Conservation (phyloP, 306 rosid species). For the Cotoneaster glaucophyllus region DNA sequence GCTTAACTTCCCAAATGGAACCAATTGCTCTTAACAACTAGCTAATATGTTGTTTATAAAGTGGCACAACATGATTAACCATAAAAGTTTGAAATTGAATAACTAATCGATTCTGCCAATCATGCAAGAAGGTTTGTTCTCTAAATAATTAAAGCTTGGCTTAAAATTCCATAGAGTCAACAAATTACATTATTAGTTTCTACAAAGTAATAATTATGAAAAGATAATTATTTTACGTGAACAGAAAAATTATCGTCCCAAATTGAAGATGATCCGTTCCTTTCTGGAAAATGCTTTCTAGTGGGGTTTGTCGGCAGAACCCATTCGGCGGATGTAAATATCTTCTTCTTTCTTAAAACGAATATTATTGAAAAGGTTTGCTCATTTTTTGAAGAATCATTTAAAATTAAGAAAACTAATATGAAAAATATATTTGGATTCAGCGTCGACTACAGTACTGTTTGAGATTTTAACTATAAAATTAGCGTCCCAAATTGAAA, state of each 20-base stretch:
- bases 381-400: neutral
- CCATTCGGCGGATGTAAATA: neutral
- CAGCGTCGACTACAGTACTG: neutral
- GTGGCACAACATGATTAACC: neutral
- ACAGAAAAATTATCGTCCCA: neutral
- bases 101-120: neutral
- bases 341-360: neutral
- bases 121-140: neutral
- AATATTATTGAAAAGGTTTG: neutral
- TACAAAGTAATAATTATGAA: neutral
- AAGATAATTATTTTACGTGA: neutral
- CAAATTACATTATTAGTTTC: neutral
- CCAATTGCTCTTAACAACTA: neutral
- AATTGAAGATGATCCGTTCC: neutral
- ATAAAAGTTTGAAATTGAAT: neutral
- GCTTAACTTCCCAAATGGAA: neutral
- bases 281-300: neutral
- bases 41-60: neutral
- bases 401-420: neutral
- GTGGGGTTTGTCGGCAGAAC: neutral
- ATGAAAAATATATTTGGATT: neutral
- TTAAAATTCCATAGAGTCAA: neutral
- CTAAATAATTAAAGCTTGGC: neutral
- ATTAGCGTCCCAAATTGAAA: conserved; percentile 2
- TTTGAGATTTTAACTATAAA: conserved; percentile 4